Percentiles rank a stretch among this genome's conserved stretches.
Conservation (phyloP, 2,329 filamentous ascomycete species). For the Chrysoporthe cubensis region DNA sequence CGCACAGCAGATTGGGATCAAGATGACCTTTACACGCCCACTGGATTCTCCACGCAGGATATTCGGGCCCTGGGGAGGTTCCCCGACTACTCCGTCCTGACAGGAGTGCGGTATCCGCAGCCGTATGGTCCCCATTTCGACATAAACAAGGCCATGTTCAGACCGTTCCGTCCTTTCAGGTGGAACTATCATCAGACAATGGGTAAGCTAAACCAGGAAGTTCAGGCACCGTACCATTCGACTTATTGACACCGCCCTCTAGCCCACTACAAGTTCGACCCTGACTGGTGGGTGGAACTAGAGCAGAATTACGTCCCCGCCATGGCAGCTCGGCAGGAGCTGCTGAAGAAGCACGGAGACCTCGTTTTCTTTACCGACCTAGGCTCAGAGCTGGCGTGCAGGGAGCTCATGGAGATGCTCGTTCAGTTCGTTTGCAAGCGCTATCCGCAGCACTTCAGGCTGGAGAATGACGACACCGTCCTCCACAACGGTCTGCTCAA, state of each 20-base stretch:
- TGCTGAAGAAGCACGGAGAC: conserved; percentile 66
- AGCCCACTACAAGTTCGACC: conserved; percentile 79
- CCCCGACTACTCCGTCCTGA: conserved; percentile 76
- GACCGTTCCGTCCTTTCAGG: conserved; percentile 80
- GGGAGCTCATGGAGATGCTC: conserved; percentile 86
- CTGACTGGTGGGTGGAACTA: conserved; percentile 89
- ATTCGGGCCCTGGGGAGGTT: conserved; percentile 74
- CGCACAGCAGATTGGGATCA: conserved; percentile 23
- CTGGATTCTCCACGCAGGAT: conserved; percentile 72
- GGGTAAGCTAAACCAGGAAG: conserved; percentile 61
- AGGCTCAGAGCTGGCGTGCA: conserved; percentile 77
- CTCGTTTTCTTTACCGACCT: conserved; percentile 70
- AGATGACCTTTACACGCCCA: conserved; percentile 41
- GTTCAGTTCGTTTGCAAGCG: conserved; percentile 78
- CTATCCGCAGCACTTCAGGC: conserved; percentile 73
- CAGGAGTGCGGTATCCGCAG: conserved; percentile 72
- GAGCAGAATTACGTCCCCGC: conserved; percentile 72
- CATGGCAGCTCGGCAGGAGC: conserved; percentile 68
- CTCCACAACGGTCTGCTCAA: conserved; percentile 73
- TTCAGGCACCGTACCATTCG: conserved; percentile 11
- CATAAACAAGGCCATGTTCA: conserved; percentile 67
- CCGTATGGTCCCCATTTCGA: conserved; percentile 66
- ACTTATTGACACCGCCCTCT: neutral
- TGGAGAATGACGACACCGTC: conserved; percentile 55
- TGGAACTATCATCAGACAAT: conserved; percentile 92